These are phyloP conservation scores for Emmonsiellopsis sp. DNA, from an alignment of 2,329 filamentous ascomycete species.

Conservation along the genomic window DNA sequence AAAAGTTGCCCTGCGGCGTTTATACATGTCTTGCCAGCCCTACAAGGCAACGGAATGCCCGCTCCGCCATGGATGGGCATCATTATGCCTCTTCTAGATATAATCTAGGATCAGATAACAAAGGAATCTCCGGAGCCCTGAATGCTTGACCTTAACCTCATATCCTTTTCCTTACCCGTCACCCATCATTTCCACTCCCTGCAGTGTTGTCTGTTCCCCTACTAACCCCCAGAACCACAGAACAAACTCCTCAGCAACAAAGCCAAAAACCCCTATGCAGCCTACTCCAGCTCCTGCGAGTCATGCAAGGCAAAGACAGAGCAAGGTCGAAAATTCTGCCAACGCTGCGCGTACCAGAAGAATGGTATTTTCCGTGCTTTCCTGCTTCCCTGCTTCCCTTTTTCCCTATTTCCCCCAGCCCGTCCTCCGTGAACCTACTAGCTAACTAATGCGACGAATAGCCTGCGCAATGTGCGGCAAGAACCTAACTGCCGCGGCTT, in stretches of 20 bases:
- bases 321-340: slow-evolving; percentile 51
- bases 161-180: too few species aligned
- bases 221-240: slow-evolving; percentile 23
- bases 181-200: too few species aligned
- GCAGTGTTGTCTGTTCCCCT: background rate
- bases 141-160: too few species aligned
- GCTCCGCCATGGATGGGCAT: too few species aligned
- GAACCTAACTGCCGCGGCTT: slow-evolving; percentile 37
- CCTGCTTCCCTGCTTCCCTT: background rate
- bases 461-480: slow-evolving; percentile 58
- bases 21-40: too few species aligned
- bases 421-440: slow-evolving; percentile 9
- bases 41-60: too few species aligned
- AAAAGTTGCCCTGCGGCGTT: too few species aligned
- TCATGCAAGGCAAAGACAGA: slow-evolving; percentile 56
- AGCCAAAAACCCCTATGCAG: slow-evolving; percentile 57
- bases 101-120: too few species aligned
- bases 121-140: too few species aligned
- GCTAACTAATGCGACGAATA: slow-evolving; percentile 19
- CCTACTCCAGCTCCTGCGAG: slow-evolving; percentile 52
- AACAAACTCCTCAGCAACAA: slow-evolving; percentile 56
- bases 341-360: slow-evolving; percentile 53
- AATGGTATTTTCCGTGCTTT: slow-evolving; percentile 38
- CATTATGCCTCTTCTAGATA: too few species aligned
- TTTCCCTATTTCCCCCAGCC: background rate